Percentiles rank a stretch among this genome's conserved stretches.
Evolutionary conservation across 192 early-diverging fungal genomes (phyloP).

Genomic region (Backusella luteola): DNA sequence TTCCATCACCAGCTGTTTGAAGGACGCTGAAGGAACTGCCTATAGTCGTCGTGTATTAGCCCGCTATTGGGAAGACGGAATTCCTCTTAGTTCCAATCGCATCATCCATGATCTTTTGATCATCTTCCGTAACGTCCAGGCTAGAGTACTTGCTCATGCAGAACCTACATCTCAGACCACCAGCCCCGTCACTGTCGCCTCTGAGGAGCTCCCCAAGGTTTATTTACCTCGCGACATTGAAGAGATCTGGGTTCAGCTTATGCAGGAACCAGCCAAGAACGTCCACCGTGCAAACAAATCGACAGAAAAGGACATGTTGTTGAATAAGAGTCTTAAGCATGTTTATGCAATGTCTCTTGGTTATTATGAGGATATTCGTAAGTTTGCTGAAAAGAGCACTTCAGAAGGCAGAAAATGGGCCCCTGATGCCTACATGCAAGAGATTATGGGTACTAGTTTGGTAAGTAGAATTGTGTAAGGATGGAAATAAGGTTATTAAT

Average conservation of each 20-base stretch:
- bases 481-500: not conserved
- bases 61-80: slow-evolving; percentile 42
- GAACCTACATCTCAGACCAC: slow-evolving; percentile 1
- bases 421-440: slow-evolving; percentile 46
- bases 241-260: slow-evolving; percentile 37
- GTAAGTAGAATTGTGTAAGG: slow-evolving; percentile 26
- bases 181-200: not conserved
- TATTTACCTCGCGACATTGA: slow-evolving; percentile 31
- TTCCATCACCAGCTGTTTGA: slow-evolving; percentile 37
- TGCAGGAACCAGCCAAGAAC: slow-evolving; percentile 17
- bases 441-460: slow-evolving; percentile 59
- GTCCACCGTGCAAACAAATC: slow-evolving; percentile 12
- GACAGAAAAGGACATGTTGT: slow-evolving; percentile 21
- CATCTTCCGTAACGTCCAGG: slow-evolving; percentile 53
- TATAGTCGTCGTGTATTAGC: slow-evolving; percentile 51
- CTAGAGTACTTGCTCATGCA: slow-evolving; percentile 39
- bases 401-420: slow-evolving; percentile 46
- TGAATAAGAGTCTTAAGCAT: slow-evolving; percentile 42
- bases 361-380: slow-evolving; percentile 54
- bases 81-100: slow-evolving; percentile 53
- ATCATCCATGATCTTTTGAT: slow-evolving; percentile 48
- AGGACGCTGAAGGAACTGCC: slow-evolving; percentile 29
- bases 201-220: not conserved
- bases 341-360: slow-evolving; percentile 54
- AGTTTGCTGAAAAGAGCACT: slow-evolving; percentile 41